Evolutionary conservation across 192 early-diverging fungal genomes (phyloP).

Genomic region (Dissophora ornata): DNA sequence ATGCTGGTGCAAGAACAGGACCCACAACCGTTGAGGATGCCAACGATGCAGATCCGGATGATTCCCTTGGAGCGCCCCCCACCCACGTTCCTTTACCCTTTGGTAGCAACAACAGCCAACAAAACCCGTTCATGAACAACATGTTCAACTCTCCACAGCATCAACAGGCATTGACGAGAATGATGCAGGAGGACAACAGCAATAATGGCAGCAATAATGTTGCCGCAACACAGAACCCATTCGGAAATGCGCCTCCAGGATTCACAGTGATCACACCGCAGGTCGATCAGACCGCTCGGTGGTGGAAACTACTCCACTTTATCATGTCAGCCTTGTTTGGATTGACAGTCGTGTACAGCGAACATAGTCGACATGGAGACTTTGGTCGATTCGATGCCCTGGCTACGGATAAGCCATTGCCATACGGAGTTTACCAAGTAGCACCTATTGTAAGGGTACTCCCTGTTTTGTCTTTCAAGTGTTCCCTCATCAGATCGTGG

Average conservation of each 20-base stretch:
- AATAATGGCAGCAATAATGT: constrained; percentile 2
- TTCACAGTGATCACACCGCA: constrained; percentile 48
- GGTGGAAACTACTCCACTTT: constrained; percentile 67
- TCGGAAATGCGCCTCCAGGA: constrained; percentile 43
- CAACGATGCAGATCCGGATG: constrained; percentile 61
- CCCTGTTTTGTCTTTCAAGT: not conserved
- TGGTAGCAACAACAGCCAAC: not conserved
- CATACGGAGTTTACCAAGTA: constrained; percentile 31
- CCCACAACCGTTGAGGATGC: constrained; percentile 10
- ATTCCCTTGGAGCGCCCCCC: constrained; percentile 58
- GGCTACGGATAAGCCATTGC: constrained; percentile 38
- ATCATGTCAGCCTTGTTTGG: constrained; percentile 56
- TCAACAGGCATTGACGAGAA: constrained; percentile 32
- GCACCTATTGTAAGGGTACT: constrained; percentile 30
- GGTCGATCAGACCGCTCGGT: constrained; percentile 49
- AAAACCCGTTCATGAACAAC: constrained; percentile 36
- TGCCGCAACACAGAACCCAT: constrained; percentile 10
- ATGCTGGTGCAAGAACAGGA: not conserved
- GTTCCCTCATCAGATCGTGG: too few relatives aligned
- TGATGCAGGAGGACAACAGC: constrained; percentile 27
- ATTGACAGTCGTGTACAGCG: constrained; percentile 48
- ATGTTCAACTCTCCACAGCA: constrained; percentile 27
- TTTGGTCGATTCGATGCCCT: constrained; percentile 39
- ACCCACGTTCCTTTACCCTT: constrained; percentile 3
- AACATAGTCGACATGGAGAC: constrained; percentile 42